Evolutionary conservation across 176 grass and related monocot genomes (phyloP).

Genomic region (Phragmites australis): DNA sequence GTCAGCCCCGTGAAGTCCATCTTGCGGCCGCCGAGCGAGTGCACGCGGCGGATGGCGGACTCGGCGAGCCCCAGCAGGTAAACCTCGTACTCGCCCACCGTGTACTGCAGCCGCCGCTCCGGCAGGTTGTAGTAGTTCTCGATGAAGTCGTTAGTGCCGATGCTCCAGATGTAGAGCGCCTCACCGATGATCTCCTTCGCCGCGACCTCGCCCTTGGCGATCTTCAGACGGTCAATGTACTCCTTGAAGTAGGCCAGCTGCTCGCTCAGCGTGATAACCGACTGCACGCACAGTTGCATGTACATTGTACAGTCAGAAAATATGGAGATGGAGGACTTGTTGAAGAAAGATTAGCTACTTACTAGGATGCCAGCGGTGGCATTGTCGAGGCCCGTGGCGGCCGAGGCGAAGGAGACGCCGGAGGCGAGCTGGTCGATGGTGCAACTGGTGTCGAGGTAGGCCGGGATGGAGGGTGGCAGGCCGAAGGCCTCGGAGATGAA

Average conservation of each 20-base stretch:
- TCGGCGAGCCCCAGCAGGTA: constrained; percentile 47
- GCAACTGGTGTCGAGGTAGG: constrained; percentile 61
- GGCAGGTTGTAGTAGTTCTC: constrained; percentile 76
- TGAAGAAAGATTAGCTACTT: background rate
- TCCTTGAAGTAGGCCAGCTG: constrained; percentile 73
- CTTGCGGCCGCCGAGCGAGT: constrained; percentile 44
- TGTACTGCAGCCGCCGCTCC: constrained; percentile 45
- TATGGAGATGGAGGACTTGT: too few relatives aligned
- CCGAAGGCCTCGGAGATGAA: constrained; percentile 77
- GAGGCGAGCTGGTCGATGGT: constrained; percentile 44
- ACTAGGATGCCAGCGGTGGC: constrained; percentile 50
- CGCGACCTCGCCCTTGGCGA: constrained; percentile 36
- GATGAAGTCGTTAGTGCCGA: constrained; percentile 93
- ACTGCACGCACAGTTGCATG: constrained; percentile 44
- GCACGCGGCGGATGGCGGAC: constrained; percentile 44
- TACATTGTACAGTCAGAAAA: too few relatives aligned
- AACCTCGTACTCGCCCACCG: constrained; percentile 36
- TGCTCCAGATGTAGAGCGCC: constrained; percentile 69
- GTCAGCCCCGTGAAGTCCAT: constrained; percentile 63
- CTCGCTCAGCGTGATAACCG: constrained; percentile 57
- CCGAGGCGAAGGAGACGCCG: constrained; percentile 84
- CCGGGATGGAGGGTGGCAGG: constrained; percentile 49
- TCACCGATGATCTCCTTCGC: constrained; percentile 38
- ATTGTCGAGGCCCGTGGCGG: constrained; percentile 67
- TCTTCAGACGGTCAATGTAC: constrained; percentile 53